Conservation (phyloP, 208 protist species). For the Leishmania tropica region DNA sequence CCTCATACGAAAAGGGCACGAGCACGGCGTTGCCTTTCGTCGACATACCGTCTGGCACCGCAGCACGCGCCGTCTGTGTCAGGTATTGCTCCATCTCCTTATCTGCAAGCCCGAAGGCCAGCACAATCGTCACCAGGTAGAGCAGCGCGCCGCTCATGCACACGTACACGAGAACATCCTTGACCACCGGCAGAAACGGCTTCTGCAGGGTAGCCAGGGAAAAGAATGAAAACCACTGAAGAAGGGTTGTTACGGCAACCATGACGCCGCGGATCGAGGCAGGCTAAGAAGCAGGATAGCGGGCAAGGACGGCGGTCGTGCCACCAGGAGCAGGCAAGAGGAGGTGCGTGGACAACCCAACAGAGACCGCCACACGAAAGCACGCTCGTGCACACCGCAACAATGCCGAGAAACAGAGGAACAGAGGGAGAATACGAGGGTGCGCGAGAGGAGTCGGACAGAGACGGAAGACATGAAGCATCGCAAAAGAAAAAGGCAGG, state of each 20-base stretch:
- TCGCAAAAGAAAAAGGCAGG: background rate
- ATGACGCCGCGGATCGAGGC: background rate
- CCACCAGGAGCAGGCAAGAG: background rate
- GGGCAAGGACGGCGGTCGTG: background rate
- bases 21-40: conserved; percentile 7
- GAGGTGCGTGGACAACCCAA: background rate
- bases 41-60: conserved; percentile 4
- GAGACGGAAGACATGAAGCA: background rate
- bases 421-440: background rate
- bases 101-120: conserved; percentile 20
- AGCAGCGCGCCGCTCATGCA: conserved; percentile 25
- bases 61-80: conserved; percentile 7
- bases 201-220: conserved; percentile 15
- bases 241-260: background rate
- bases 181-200: conserved; percentile 19
- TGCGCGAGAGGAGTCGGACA: background rate
- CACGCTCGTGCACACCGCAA: background rate
- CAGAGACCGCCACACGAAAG: background rate
- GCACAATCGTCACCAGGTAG: conserved; percentile 20
- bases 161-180: conserved; percentile 21
- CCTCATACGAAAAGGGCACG: conserved; percentile 29
- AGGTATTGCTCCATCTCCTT: conserved; percentile 26
- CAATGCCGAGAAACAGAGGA: background rate
- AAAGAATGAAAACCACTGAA: conserved; percentile 28
- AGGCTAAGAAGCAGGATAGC: background rate